Conservation (phyloP, 345 rosid genomes). For the Eucalyptus pumila region DNA sequence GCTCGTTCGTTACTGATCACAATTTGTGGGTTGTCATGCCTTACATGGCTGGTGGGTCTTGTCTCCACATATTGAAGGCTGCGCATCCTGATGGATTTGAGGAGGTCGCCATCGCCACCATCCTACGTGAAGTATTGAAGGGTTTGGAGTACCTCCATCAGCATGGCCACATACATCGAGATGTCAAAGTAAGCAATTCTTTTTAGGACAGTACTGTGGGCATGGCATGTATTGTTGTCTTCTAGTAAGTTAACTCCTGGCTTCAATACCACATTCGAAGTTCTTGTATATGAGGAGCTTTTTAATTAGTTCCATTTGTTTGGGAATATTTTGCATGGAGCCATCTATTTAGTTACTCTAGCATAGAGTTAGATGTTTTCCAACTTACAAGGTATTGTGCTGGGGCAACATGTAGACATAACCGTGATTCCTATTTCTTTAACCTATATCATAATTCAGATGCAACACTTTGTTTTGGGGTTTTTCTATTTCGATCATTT, state of each 20-base stretch:
- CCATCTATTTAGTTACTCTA: background rate
- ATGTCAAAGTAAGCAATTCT: slow-evolving; percentile 64
- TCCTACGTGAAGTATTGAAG: slow-evolving; percentile 76
- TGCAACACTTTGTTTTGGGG: background rate
- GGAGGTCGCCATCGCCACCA: slow-evolving; percentile 81
- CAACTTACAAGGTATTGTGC: background rate
- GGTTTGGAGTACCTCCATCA: slow-evolving; percentile 97
- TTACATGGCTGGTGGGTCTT: slow-evolving; percentile 96
- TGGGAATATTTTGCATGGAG: background rate
- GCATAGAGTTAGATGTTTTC: background rate
- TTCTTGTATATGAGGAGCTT: background rate
- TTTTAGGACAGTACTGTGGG: background rate
- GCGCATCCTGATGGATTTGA: slow-evolving; percentile 94
- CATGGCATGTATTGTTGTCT: background rate
- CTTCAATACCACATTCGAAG: background rate
- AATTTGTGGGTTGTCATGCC: slow-evolving; percentile 98
- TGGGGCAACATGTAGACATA: background rate
- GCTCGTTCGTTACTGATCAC: slow-evolving; percentile 89
- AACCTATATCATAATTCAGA: background rate
- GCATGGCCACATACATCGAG: slow-evolving; percentile 97
- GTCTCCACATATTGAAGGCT: slow-evolving; percentile 94
- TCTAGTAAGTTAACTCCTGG: background rate
- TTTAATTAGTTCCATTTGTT: background rate
- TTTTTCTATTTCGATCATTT: background rate
- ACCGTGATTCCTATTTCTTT: background rate